Evolutionary conservation across 352 stramenopile species (phyloP).

Genomic region (Phytophthora fragariaefolia): DNA sequence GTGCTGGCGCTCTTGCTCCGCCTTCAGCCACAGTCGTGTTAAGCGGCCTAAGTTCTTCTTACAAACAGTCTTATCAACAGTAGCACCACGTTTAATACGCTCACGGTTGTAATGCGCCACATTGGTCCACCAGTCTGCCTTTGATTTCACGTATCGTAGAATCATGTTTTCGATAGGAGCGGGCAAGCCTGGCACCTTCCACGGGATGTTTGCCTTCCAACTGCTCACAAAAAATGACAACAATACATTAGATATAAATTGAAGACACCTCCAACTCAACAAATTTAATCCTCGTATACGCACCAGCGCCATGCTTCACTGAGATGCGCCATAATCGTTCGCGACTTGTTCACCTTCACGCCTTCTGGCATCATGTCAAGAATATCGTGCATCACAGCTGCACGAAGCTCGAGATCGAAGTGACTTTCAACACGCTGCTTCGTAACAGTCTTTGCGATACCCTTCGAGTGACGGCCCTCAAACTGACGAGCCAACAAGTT

Average conservation of each 20-base stretch:
- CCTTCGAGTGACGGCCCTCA: conserved; percentile 98
- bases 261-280: background rate
- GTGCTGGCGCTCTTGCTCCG: conserved; percentile 99
- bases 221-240: conserved; percentile 15
- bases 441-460: conserved; percentile 99
- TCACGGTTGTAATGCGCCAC: conserved; percentile 99
- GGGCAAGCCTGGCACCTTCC: conserved; percentile 99
- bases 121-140: conserved; percentile 98
- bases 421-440: conserved; percentile 99
- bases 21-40: conserved; percentile 99
- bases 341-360: conserved; percentile 99
- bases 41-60: conserved; percentile 99
- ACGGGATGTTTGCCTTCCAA: conserved; percentile 99
- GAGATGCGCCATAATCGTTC: conserved; percentile 98
- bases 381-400: conserved; percentile 99
- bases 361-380: conserved; percentile 99
- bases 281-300: conserved; percentile 5
- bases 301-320: conserved; percentile 97
- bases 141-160: conserved; percentile 99
- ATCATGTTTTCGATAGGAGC: conserved; percentile 99
- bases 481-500: conserved; percentile 99
- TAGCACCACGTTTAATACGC: conserved; percentile 99
- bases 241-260: conserved; percentile 15
- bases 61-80: conserved; percentile 99
- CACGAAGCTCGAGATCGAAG: conserved; percentile 99